These are phyloP conservation scores for Pleurotus djamor DNA, from an alignment of 768 basidiomycete species.

Conservation along the genomic window DNA sequence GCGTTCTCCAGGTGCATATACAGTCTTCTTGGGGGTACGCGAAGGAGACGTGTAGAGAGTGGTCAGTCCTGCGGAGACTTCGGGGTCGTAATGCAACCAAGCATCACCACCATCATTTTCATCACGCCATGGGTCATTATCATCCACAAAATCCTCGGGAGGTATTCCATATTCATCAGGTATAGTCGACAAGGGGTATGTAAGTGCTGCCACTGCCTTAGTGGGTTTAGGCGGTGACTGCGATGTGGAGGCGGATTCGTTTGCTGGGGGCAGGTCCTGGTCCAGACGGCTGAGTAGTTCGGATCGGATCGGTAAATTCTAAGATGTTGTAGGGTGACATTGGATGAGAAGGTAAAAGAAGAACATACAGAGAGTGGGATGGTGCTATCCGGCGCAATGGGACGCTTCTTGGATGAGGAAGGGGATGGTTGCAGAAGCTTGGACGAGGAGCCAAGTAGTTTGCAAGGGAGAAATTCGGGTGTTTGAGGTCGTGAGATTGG, in stretches of 20 bases:
- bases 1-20: slow-evolving; percentile 6
- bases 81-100: slow-evolving; percentile 32
- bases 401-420: background rate
- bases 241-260: slow-evolving; percentile 5
- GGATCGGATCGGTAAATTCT: background rate
- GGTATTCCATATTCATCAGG: background rate
- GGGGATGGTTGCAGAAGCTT: background rate
- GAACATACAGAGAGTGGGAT: background rate
- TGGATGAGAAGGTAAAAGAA: slow-evolving; percentile 18
- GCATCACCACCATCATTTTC: slow-evolving; percentile 23
- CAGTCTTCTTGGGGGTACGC: background rate
- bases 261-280: slow-evolving; percentile 1
- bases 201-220: background rate
- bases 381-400: background rate
- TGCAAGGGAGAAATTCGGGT: slow-evolving; percentile 1
- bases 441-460: background rate
- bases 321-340: slow-evolving; percentile 23
- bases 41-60: background rate
- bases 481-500: background rate
- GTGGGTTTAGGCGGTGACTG: background rate
- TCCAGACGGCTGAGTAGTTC: slow-evolving; percentile 4
- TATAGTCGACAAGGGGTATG: background rate
- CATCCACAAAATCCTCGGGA: background rate
- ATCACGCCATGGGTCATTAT: slow-evolving; percentile 7
- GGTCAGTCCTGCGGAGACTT: background rate